These are phyloP conservation scores for Aspergillus sp. DNA, from an alignment of 2,329 filamentous ascomycete species.

Conservation along the genomic window DNA sequence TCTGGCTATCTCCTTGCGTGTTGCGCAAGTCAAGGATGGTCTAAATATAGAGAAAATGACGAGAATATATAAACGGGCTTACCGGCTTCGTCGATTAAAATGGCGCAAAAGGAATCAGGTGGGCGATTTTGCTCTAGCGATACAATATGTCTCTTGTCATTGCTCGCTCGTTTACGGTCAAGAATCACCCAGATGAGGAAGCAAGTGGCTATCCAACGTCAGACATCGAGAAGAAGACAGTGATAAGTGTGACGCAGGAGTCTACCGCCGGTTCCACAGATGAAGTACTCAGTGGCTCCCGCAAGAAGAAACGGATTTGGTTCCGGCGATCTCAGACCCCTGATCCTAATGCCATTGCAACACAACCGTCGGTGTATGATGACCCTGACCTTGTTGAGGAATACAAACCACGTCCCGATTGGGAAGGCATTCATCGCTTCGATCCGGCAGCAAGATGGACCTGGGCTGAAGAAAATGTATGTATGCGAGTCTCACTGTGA, in stretches of 20 bases:
- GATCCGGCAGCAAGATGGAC: slow-evolving; percentile 25
- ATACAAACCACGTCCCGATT: slow-evolving; percentile 32
- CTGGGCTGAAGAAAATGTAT: slow-evolving; percentile 22
- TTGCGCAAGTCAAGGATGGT: neutral
- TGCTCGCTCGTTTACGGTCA: slow-evolving; percentile 9
- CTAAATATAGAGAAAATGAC: neutral
- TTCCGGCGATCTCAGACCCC: slow-evolving; percentile 29
- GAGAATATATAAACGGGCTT: neutral
- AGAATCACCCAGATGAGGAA: neutral
- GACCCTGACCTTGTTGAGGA: slow-evolving; percentile 43
- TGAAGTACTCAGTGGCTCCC: slow-evolving; percentile 18
- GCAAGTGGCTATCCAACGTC: slow-evolving; percentile 3
- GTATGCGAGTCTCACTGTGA: neutral
- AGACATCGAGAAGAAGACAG: slow-evolving; percentile 14
- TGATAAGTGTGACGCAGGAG: slow-evolving; percentile 2
- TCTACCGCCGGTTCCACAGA: neutral
- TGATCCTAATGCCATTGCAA: slow-evolving; percentile 36
- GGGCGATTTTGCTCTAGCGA: neutral
- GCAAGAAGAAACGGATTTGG: slow-evolving; percentile 30
- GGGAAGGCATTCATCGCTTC: slow-evolving; percentile 32
- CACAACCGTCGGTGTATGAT: slow-evolving; percentile 50
- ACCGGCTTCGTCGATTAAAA: neutral
- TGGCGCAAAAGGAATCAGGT: neutral
- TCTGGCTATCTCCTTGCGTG: slow-evolving; percentile 2
- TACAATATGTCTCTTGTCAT: slow-evolving; percentile 18